Percentiles rank a stretch among this genome's conserved stretches.
Conservation (phyloP, 2,329 filamentous ascomycete genomes). For the Cytospora chrysosperma region DNA sequence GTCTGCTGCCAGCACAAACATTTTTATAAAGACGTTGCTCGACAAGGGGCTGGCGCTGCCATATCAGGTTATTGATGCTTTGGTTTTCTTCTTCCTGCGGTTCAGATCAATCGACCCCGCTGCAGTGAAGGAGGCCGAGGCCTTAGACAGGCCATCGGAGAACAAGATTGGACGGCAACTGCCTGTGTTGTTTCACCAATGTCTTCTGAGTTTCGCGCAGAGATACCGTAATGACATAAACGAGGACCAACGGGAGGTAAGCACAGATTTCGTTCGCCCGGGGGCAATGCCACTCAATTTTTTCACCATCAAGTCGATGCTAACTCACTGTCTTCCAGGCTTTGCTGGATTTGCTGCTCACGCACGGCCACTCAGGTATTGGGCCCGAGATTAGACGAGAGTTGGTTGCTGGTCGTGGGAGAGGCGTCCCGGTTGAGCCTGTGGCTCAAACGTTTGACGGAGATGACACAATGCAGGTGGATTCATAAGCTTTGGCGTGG, state of each 20-base stretch:
- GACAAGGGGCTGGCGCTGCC: slow-evolving; percentile 98
- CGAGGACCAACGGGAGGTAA: slow-evolving; percentile 73
- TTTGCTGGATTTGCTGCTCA: slow-evolving; percentile 80
- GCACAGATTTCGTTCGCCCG: background rate
- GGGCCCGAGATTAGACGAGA: slow-evolving; percentile 90
- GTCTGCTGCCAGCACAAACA: slow-evolving; percentile 86
- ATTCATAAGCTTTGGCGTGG: slow-evolving; percentile 37
- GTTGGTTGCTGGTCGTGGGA: slow-evolving; percentile 79
- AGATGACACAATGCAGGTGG: slow-evolving; percentile 89
- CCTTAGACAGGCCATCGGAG: slow-evolving; percentile 46
- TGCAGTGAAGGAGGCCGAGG: slow-evolving; percentile 52
- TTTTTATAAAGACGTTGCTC: slow-evolving; percentile 88
- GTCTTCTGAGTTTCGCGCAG: slow-evolving; percentile 86
- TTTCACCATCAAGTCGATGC: background rate
- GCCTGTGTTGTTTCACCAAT: slow-evolving; percentile 96
- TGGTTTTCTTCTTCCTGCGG: slow-evolving; percentile 95
- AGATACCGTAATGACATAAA: slow-evolving; percentile 95
- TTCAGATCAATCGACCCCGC: slow-evolving; percentile 71
- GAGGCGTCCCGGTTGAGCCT: slow-evolving; percentile 69
- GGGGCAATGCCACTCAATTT: background rate
- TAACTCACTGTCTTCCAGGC: slow-evolving; percentile 48
- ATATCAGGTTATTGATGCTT: slow-evolving; percentile 88
- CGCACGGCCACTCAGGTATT: slow-evolving; percentile 82
- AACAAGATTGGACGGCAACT: slow-evolving; percentile 48
- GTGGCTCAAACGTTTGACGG: slow-evolving; percentile 60